Percentiles rank a stretch among this genome's conserved stretches.
These are phyloP conservation scores for Fusarium clavum DNA, from an alignment of 2,329 filamentous ascomycete genomes.

Conservation along the genomic window DNA sequence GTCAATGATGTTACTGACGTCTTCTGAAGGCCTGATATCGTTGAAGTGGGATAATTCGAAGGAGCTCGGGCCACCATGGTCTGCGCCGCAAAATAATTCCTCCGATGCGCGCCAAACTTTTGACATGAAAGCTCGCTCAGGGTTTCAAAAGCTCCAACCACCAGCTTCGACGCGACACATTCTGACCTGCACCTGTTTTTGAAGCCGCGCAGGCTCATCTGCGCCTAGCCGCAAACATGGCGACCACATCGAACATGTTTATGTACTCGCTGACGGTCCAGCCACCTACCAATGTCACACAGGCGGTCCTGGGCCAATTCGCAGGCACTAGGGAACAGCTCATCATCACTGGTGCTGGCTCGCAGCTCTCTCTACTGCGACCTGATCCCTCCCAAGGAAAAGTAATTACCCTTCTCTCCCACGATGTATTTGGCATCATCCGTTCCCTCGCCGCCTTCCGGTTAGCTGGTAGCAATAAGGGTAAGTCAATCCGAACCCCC, in stretches of 20 bases:
- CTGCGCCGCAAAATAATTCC: conserved; percentile 52
- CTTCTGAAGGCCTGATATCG: conserved; percentile 35
- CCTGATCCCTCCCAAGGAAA: conserved; percentile 88
- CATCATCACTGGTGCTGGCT: conserved; percentile 93
- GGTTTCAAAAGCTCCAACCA: conserved; percentile 39
- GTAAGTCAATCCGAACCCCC: conserved; percentile 69
- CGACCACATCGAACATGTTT: conserved; percentile 98
- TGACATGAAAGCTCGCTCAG: conserved; percentile 47
- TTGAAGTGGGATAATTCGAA: conserved; percentile 46
- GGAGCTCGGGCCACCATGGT: conserved; percentile 48
- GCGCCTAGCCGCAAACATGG: conserved; percentile 74
- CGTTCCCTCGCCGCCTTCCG: conserved; percentile 89
- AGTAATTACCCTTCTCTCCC: conserved; percentile 85
- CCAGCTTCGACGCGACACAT: conserved; percentile 45
- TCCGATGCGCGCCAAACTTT: conserved; percentile 50
- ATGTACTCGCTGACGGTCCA: conserved; percentile 98
- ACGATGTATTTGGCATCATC: conserved; percentile 97
- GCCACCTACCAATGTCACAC: conserved; percentile 86
- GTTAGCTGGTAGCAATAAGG: conserved; percentile 93
- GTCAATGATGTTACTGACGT: conserved; percentile 25
- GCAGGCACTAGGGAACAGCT: conserved; percentile 97
- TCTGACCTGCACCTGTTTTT: conserved; percentile 44
- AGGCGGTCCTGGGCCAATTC: conserved; percentile 95
- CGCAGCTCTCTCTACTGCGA: conserved; percentile 86
- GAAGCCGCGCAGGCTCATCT: conserved; percentile 63